Evolutionary conservation across 2,329 filamentous ascomycete genomes (phyloP), one percentile per base, ranked within the genome.

Genomic region (Fonsecaea pugnacius): DNA sequence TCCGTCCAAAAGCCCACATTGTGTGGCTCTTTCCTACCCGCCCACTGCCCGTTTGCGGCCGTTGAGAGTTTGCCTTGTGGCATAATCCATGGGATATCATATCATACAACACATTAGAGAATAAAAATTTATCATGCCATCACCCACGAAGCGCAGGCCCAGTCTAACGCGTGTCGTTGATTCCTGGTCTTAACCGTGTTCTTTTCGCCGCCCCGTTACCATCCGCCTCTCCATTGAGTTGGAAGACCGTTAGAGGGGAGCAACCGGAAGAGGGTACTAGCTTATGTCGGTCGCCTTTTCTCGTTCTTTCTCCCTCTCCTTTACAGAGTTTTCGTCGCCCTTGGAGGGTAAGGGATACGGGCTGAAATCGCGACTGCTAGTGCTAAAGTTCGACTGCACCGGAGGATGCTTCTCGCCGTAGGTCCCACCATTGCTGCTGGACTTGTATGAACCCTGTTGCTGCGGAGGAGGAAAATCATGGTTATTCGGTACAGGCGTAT

Each of bases 381-480:
- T 83, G 24, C 80, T 82, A 69, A 84, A 83, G 24, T 77, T 83
- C 33, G 80, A 81, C 66, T 83, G 79, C 55, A 83, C 76, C 1
- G 82, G 79, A 30, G 80, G 75, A 56, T 77, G 75, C 58, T 78
- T 76, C 57, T 75, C 73, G 4, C 59, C 53, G 30, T 56, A 35
- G 24, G 46, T 46, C 2, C 57, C 58, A 27, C 64, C 67, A 55
- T 65, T 67, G 32, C 58, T 69, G n/a, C 64, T 57, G 16, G 57
- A 35, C 18, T 59, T 59, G 57, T 35, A 24, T 14, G 33, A 14
- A 8, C 33, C 30, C 35, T 67, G 70, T 35, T 60, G 58, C n/a
- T 59, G 58, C 21, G 61, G 60, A 5, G 43, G 48, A 18, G 58
- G 60, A 27, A 66, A 67, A 12, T 67, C 67, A 51, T 67, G 61